These are phyloP conservation scores for Spergularia azorica DNA, from an alignment of 179 eudicot species.

Conservation along the genomic window DNA sequence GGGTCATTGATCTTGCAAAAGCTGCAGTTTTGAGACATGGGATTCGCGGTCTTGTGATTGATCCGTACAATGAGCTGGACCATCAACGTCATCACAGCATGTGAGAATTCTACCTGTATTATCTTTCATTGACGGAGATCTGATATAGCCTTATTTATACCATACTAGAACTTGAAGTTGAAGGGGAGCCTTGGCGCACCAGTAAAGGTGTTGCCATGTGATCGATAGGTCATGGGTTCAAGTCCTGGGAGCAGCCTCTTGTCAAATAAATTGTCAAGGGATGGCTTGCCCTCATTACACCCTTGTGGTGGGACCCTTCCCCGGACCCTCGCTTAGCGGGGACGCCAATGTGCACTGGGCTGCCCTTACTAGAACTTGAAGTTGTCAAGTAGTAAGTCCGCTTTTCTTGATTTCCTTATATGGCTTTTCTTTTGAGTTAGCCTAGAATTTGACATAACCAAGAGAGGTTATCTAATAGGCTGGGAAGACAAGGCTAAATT, in stretches of 20 bases:
- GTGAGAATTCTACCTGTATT: conserved; percentile 42
- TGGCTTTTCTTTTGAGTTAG: conserved; percentile 1
- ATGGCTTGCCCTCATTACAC: too few species aligned
- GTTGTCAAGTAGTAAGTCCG: background rate
- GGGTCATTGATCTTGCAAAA: conserved; percentile 91
- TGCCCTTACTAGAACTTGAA: too few species aligned
- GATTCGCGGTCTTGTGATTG: conserved; percentile 94
- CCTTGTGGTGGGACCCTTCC: too few species aligned
- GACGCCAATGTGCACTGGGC: too few species aligned
- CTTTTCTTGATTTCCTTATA: background rate
- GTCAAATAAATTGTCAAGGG: too few species aligned
- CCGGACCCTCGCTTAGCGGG: too few species aligned
- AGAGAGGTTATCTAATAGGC: background rate
- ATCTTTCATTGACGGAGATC: background rate
- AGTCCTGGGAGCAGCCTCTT: too few species aligned
- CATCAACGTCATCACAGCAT: conserved; percentile 75
- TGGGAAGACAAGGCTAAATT: background rate
- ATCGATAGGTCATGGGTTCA: too few species aligned
- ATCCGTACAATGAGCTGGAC: conserved; percentile 98
- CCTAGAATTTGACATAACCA: background rate
- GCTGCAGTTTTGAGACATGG: conserved; percentile 96
- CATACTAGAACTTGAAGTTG: background rate
- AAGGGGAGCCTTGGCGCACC: too few species aligned
- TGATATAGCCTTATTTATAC: background rate
- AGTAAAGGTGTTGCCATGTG: too few species aligned